Conservation (phyloP, 179 eudicot species). For the Gypsophila paniculata region DNA sequence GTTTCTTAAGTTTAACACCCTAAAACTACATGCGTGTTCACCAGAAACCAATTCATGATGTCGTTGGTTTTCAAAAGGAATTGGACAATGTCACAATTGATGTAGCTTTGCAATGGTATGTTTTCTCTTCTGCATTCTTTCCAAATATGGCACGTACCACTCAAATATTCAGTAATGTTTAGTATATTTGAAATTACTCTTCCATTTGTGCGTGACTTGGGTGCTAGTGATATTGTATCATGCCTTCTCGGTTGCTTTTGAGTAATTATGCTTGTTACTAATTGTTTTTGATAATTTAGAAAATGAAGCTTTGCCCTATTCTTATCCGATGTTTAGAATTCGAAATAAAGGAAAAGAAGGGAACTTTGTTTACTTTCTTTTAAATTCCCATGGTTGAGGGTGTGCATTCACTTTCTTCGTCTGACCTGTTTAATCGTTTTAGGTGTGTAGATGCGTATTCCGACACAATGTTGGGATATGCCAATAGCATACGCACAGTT, state of each 20-base stretch:
- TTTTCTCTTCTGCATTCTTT: slow-evolving; percentile 18
- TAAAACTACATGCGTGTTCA: slow-evolving; percentile 19
- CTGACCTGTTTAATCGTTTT: slow-evolving; percentile 18
- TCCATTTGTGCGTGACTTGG: not conserved
- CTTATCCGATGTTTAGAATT: not conserved
- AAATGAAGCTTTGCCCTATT: not conserved
- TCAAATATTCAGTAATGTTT: too few species aligned
- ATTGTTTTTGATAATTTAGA: not conserved
- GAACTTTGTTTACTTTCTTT: slow-evolving; percentile 6
- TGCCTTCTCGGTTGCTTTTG: not conserved
- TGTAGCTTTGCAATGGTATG: slow-evolving; percentile 86
- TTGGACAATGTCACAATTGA: slow-evolving; percentile 71
- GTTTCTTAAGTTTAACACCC: slow-evolving; percentile 11
- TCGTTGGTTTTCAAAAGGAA: slow-evolving; percentile 68
- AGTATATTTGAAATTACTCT: too few species aligned
- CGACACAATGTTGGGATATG: slow-evolving; percentile 87
- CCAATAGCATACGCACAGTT: slow-evolving; percentile 92
- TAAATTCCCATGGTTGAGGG: not conserved
- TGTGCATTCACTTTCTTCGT: not conserved
- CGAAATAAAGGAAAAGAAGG: not conserved
- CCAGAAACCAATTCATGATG: slow-evolving; percentile 88
- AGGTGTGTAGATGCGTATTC: slow-evolving; percentile 99
- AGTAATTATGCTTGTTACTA: not conserved
- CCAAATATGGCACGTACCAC: not conserved
- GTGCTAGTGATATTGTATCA: not conserved